phyloP scores from a whole-genome alignment of 495 filamentous ascomycete genomes.

The Xylaria nigripes region DNA sequence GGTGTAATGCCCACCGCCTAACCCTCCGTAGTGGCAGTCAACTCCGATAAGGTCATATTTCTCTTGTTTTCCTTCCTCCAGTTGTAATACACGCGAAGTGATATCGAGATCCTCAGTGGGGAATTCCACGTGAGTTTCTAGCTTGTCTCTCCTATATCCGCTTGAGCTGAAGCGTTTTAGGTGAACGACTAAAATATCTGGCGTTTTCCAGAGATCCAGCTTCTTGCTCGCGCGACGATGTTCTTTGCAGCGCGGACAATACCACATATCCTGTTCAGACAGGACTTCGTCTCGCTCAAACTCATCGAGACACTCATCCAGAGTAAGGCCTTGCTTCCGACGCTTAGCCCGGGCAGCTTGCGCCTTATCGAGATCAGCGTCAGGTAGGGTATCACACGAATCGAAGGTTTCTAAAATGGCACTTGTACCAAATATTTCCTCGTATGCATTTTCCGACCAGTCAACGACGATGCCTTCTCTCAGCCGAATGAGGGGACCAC shows the following conservation, averaged over 20 bases:
- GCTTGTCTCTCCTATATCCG: constrained; percentile 70
- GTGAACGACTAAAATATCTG: constrained; percentile 90
- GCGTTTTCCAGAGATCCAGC: constrained; percentile 91
- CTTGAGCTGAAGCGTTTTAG: constrained; percentile 88
- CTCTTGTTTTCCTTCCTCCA: constrained; percentile 66
- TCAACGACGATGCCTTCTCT: constrained; percentile 81
- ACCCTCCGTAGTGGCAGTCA: constrained; percentile 86
- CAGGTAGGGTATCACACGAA: constrained; percentile 45
- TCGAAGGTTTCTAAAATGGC: constrained; percentile 42
- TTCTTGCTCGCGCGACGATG: constrained; percentile 88
- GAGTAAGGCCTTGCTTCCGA: constrained; percentile 62
- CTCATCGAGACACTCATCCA: constrained; percentile 89
- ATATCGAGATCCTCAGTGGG: constrained; percentile 83
- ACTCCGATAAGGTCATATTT: constrained; percentile 91
- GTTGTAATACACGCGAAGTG: constrained; percentile 63
- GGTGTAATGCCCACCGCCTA: constrained; percentile 93
- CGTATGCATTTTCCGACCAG: constrained; percentile 59
- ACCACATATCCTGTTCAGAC: constrained; percentile 93
- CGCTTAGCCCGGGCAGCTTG: constrained; percentile 52
- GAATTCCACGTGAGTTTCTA: constrained; percentile 86
- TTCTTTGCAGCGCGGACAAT: constrained; percentile 90
- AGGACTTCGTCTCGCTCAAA: constrained; percentile 89
- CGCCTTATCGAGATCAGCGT: constrained; percentile 57
- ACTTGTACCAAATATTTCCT: constrained; percentile 59
- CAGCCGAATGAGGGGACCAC: constrained; percentile 59